Evolutionary conservation across 371 early-diverging fungal genomes (phyloP).

Genomic region (Saksenaea oblongispora): DNA sequence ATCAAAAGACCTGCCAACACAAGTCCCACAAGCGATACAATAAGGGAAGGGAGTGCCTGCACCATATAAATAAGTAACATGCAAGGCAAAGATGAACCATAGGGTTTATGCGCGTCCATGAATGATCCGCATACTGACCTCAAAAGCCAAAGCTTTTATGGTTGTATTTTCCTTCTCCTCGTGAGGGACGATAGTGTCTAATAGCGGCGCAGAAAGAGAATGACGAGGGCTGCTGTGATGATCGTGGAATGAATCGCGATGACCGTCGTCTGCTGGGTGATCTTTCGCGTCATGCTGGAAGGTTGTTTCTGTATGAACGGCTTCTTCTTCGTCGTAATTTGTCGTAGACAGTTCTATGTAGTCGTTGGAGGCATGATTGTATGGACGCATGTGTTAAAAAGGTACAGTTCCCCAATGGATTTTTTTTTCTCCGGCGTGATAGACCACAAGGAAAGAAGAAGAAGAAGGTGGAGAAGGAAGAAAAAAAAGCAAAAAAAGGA

Average conservation of each 20-base stretch:
- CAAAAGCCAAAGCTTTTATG: neutral
- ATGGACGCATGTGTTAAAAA: neutral
- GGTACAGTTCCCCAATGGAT: neutral
- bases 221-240: neutral
- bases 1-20: conserved; percentile 78
- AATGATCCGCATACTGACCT: conserved; percentile 2
- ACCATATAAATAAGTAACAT: neutral
- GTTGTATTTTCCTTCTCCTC: neutral
- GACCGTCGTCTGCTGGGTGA: neutral
- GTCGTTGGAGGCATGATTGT: neutral
- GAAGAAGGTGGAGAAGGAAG: neutral
- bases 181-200: neutral
- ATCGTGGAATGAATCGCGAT: conserved; percentile 2
- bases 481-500: neutral
- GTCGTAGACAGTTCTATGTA: conserved; percentile 1
- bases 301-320: neutral
- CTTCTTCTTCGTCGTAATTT: neutral
- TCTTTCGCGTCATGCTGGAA: neutral
- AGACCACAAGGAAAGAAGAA: neutral
- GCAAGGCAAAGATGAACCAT: neutral
- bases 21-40: conserved; percentile 74
- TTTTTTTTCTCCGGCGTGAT: neutral
- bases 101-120: neutral
- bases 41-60: conserved; percentile 74
- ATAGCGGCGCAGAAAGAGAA: neutral